Base-by-base conservation (phyloP, 768 basidiomycete species). In the Auricularia cornea region DNA sequence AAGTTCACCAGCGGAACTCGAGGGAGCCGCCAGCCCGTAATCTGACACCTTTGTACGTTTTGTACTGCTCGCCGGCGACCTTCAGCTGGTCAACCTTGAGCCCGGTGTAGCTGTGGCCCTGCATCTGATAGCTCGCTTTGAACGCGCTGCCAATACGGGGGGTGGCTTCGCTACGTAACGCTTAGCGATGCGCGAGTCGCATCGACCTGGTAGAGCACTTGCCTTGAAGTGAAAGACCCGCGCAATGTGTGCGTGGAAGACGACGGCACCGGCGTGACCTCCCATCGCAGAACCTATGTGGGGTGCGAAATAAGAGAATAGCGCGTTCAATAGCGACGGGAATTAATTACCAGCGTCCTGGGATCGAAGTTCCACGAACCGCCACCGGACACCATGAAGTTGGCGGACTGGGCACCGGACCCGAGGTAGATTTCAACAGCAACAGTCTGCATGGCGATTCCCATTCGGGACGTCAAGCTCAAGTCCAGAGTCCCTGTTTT, bases 11-110 rank as follows among this genome's bases (percentile, higher is more conserved):
- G 61, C 83, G 70, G 72, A 80, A 92, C 73, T 93, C 92, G 3
- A 92, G 78, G 61, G 83, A 80, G 1, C 88, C 90, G n/a, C 77
- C 72, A 33, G 83, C 83, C 44, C 81, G 78, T 54, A 86, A 84
- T 70, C 93, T 79, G 60, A 97, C 88, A 18, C 94, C 94, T 73
- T 95, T 96, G 76, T 90, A 97, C 12, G 90, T 90, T 74, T 95
- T 96, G 74, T 95, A 95, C 12, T 74, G 75, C 72, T 94, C 92
- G 14, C 89, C 87, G 2, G 80, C 86, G 30, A 92, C 77, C 73
- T 86, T 92, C 52, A 96, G 81, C 68, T 94, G 89, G 64, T 94
- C 91, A 3, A 96, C 87, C 69, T 89, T 91, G 56, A 96, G 77
- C 23, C 88, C 81, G 5, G 92, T 92, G 72, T 88, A 91, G 38